Evolutionary conservation across 2,329 filamentous ascomycete genomes (phyloP).

Genomic region (Penicillium sumatraense): DNA sequence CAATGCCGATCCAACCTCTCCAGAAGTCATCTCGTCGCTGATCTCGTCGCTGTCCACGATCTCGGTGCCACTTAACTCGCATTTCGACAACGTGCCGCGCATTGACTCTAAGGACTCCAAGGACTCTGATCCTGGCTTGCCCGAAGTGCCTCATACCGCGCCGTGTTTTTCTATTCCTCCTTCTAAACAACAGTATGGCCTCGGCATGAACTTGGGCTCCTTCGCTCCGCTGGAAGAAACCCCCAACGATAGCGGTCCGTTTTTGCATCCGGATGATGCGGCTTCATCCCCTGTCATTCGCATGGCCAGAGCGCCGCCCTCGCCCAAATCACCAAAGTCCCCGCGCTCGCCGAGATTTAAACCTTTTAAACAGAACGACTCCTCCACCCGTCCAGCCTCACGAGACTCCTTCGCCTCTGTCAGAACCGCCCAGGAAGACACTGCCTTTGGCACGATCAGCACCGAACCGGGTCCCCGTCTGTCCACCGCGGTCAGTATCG

Average conservation of each 20-base stretch:
- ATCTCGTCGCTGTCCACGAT: constrained; percentile 66
- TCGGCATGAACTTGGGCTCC: constrained; percentile 75
- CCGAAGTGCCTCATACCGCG: constrained; percentile 31
- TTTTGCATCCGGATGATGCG: constrained; percentile 60
- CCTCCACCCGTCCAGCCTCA: constrained; percentile 38
- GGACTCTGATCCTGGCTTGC: constrained; percentile 25
- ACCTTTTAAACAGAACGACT: constrained; percentile 53
- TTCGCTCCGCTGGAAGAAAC: constrained; percentile 61
- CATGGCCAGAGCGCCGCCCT: constrained; percentile 80
- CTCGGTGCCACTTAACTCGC: constrained; percentile 66
- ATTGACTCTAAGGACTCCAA: constrained; percentile 44
- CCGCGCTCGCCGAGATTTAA: constrained; percentile 41
- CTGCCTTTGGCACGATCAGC: constrained; percentile 45
- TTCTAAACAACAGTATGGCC: constrained; percentile 50
- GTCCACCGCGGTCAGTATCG: constrained; percentile 45
- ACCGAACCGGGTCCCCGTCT: constrained; percentile 44
- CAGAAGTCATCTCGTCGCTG: constrained; percentile 61
- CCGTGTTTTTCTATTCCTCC: constrained; percentile 30
- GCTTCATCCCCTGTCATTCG: constrained; percentile 73
- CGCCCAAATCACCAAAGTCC: constrained; percentile 72
- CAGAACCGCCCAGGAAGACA: constrained; percentile 37
- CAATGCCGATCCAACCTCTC: constrained; percentile 49
- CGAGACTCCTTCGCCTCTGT: constrained; percentile 44
- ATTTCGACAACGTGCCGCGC: constrained; percentile 66
- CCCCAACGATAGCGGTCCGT: constrained; percentile 48